These are phyloP conservation scores for Fusarium annulatum DNA, from an alignment of 2,329 filamentous ascomycete genomes.

Conservation along the genomic window DNA sequence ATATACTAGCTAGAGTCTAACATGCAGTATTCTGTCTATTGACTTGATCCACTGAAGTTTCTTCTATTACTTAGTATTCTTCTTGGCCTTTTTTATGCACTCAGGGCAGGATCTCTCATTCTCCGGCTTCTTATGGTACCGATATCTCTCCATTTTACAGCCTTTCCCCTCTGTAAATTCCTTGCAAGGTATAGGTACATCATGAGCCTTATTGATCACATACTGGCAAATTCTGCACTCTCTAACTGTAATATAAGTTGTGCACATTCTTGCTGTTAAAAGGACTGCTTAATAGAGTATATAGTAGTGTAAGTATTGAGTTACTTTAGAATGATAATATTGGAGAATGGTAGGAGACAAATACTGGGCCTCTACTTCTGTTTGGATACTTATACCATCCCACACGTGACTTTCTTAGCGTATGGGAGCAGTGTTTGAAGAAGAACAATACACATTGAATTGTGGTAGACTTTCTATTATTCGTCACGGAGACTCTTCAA, in stretches of 20 bases:
- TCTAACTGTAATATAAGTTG: neutral
- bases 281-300: neutral
- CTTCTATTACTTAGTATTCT: neutral
- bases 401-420: accelerated
- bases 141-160: neutral
- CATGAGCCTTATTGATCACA: neutral
- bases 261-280: neutral
- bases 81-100: neutral
- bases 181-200: neutral
- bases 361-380: accelerated
- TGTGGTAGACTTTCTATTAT: accelerated
- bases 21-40: accelerated
- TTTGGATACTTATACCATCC: neutral
- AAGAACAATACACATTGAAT: neutral
- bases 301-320: neutral
- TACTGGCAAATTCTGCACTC: neutral
- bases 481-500: accelerated
- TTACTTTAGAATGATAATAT: accelerated
- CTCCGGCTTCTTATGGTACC: neutral
- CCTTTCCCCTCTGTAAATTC: neutral
- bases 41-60: too few species aligned
- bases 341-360: neutral
- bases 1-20: accelerated
- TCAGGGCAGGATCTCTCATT: neutral
- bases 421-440: accelerated